Evolutionary conservation across 345 rosid species (phyloP), one percentile per base, ranked within the genome.

Genomic region (Eucalyptus caleyi): DNA sequence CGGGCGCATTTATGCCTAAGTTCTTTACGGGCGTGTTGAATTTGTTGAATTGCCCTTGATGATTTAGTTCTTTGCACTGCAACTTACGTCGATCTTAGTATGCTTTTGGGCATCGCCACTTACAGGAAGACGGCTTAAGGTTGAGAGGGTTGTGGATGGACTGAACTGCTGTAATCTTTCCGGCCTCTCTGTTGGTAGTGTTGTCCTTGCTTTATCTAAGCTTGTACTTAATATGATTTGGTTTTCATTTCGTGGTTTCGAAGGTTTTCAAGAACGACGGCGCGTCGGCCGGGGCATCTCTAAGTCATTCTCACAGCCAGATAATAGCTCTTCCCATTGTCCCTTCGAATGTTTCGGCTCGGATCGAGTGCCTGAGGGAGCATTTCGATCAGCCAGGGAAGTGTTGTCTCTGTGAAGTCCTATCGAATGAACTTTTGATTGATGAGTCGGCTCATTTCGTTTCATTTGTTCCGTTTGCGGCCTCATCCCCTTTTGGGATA

Each of bases 231-330:
- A 5, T 47, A 3, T 59, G 81, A 42, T 77, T 37, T 77, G 45
- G 47, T 77, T 72, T 21, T 72, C 83, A 8, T 72, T 54, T 89
- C 24, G 27, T 47, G 67, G 56, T 44, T 72, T 16, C 56, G 53
- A 87, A 98, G 99, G 97, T 98, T 62, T 98, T 98, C 89, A 97
- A 98, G 98, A 98, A 97, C 93, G 95, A 96, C 59, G 96, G 98
- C 44, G 96, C 96, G 19, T 96, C 97, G n/a, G 99, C 99, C 30
- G 97, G 99, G 90, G 99, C 98, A 81, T 97, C 99, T 26, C 59
- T 96, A 94, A 97, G 96, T 93, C 99, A 98, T 88, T 96, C 99
- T 24, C 99, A 97, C 90, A 96, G 96, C 90, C 98, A 98, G 94
- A 92, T 97, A 12, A 89, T 98, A 90, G 96, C 98, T 88, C 96